Percentiles rank a stretch among this genome's conserved stretches.
Conservation (phyloP, 2,329 filamentous ascomycete species). For the Penicillium sclerotiorum region DNA sequence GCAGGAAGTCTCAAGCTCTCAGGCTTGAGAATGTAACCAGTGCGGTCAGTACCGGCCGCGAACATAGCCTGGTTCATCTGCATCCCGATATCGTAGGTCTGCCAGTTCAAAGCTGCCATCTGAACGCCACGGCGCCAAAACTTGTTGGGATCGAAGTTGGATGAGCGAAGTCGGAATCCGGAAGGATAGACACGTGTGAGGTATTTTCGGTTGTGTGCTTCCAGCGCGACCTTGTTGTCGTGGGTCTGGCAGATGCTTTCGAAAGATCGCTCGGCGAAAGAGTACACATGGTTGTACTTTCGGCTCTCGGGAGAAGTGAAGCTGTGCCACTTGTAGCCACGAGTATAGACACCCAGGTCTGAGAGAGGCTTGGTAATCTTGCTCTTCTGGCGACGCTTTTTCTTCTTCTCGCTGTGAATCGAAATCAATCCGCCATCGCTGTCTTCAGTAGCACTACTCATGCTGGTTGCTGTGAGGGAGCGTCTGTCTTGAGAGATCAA, state of each 20-base stretch:
- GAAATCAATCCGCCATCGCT: constrained; percentile 65
- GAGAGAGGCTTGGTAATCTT: constrained; percentile 85
- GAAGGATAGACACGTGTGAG: constrained; percentile 95
- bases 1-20: constrained; percentile 66
- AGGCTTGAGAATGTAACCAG: constrained; percentile 93
- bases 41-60: constrained; percentile 79
- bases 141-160: constrained; percentile 90
- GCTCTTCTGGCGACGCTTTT: constrained; percentile 62
- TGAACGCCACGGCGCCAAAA: constrained; percentile 96
- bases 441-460: constrained; percentile 70
- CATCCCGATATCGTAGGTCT: constrained; percentile 94
- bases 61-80: constrained; percentile 99
- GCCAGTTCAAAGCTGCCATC: constrained; percentile 98
- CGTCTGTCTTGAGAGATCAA: constrained; percentile 55
- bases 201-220: constrained; percentile 87
- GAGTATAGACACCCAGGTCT: constrained; percentile 78
- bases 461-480: constrained; percentile 57
- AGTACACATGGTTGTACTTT: constrained; percentile 91
- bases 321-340: constrained; percentile 78
- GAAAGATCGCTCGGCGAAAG: constrained; percentile 88
- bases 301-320: constrained; percentile 79
- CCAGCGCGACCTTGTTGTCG: constrained; percentile 75
- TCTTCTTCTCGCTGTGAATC: constrained; percentile 59
- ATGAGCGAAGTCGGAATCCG: constrained; percentile 76
- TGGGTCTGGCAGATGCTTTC: constrained; percentile 75